Conservation (phyloP, 805 yeast genomes). For the Kurtzmaniella cleridarum region DNA sequence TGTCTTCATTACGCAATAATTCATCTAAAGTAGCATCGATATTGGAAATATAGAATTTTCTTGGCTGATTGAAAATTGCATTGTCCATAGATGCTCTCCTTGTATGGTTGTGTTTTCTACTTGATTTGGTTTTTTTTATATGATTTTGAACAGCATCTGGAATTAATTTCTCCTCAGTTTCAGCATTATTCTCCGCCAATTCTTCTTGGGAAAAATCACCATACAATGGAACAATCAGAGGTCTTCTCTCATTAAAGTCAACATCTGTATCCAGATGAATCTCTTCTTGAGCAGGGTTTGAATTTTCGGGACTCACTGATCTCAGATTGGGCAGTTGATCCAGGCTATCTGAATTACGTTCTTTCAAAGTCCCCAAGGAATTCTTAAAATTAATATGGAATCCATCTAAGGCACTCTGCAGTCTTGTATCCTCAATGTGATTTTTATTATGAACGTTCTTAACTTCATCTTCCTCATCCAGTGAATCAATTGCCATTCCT, state of each 20-base stretch:
- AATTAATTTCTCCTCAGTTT: conserved; percentile 4
- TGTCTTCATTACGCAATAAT: conserved; percentile 71
- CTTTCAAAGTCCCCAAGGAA: too few species aligned
- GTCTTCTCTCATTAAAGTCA: conserved; percentile 8
- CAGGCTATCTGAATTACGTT: too few species aligned
- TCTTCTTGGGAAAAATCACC: conserved; percentile 10
- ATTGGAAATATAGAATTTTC: conserved; percentile 65
- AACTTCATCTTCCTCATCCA: background rate
- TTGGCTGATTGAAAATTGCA: conserved; percentile 20
- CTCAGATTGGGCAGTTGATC: too few species aligned
- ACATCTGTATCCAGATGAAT: too few species aligned
- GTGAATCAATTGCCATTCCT: background rate
- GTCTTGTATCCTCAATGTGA: too few species aligned
- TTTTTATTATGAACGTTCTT: too few species aligned
- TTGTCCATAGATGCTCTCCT: conserved; percentile 32
- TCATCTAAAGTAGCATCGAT: conserved; percentile 69
- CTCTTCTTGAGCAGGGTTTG: too few species aligned
- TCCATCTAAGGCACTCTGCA: too few species aligned
- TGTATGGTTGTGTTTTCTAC: conserved; percentile 6
- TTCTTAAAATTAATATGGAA: too few species aligned
- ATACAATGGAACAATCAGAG: conserved; percentile 28
- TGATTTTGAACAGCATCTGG: background rate
- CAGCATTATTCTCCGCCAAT: conserved; percentile 5
- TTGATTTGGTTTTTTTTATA: background rate
- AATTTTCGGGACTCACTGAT: too few species aligned